Conservation (phyloP, 1,284 basidiomycete species). For the Austropuccinia psidii region DNA sequence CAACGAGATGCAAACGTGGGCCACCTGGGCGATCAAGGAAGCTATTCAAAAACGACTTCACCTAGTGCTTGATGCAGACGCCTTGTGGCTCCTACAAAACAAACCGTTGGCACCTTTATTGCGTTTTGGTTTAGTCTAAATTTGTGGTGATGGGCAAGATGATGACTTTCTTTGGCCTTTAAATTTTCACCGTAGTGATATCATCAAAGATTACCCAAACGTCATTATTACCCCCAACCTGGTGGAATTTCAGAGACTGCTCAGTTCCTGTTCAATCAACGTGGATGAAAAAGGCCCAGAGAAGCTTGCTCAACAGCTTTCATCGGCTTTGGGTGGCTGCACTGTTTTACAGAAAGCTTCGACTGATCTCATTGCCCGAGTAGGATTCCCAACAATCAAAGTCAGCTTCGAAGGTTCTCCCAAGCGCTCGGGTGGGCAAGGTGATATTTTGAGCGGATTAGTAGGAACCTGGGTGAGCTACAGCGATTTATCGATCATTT, state of each 20-base stretch:
- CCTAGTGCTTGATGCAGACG: conserved; percentile 32
- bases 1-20: neutral
- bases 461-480: conserved; percentile 58
- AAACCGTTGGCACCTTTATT: neutral
- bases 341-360: conserved; percentile 87
- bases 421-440: conserved; percentile 82
- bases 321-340: conserved; percentile 69
- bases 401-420: conserved; percentile 69
- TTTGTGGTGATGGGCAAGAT: neutral
- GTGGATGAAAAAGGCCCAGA: too few species aligned
- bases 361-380: conserved; percentile 44
- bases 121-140: neutral
- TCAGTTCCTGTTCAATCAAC: conserved; percentile 62
- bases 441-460: conserved; percentile 80
- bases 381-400: conserved; percentile 50
- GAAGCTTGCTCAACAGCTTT: conserved; percentile 54
- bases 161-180: neutral
- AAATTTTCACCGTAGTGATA: neutral
- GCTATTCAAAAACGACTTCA: neutral
- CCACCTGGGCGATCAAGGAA: neutral
- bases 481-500: neutral
- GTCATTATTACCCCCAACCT: conserved; percentile 88
- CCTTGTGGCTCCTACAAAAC: conserved; percentile 17
- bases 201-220: neutral
- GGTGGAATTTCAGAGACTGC: conserved; percentile 80